A percentile compares a stretch with the other conserved stretches of the same genome.
Conservation (phyloP, 140 eudicot species). For the Bidens hawaiensis region DNA sequence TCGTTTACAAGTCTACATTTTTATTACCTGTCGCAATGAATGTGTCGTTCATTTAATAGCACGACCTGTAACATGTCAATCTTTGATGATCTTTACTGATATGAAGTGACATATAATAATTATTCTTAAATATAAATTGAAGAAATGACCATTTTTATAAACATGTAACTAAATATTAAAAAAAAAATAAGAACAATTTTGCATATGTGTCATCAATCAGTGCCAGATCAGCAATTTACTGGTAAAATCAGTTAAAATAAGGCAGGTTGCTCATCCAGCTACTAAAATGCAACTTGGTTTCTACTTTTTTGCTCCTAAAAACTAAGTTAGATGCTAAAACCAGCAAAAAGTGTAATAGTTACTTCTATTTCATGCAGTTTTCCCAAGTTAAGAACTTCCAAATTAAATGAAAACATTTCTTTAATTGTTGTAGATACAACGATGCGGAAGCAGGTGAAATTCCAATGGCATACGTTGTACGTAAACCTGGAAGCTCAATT, state of each 20-base stretch:
- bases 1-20: too few relatives aligned
- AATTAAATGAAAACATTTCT: background rate
- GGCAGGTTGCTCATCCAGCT: too few relatives aligned
- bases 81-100: too few relatives aligned
- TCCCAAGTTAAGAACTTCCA: background rate
- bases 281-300: too few relatives aligned
- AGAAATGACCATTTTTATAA: too few relatives aligned
- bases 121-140: background rate
- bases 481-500: constrained; percentile 29
- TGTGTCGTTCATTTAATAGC: too few relatives aligned
- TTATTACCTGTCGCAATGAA: too few relatives aligned
- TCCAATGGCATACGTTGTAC: constrained; percentile 62
- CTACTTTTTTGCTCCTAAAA: background rate
- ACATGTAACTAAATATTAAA: too few relatives aligned
- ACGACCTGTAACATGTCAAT: too few relatives aligned
- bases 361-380: background rate
- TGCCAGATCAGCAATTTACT: background rate
- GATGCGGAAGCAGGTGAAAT: constrained; percentile 64
- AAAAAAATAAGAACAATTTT: background rate
- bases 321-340: background rate
- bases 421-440: constrained; percentile 29
- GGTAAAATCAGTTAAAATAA: background rate
- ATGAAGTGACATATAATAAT: background rate
- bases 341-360: too few relatives aligned
- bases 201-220: background rate